Conservation (phyloP, 2,329 filamentous ascomycete genomes). For the Graphiopsis chlorocephala region DNA sequence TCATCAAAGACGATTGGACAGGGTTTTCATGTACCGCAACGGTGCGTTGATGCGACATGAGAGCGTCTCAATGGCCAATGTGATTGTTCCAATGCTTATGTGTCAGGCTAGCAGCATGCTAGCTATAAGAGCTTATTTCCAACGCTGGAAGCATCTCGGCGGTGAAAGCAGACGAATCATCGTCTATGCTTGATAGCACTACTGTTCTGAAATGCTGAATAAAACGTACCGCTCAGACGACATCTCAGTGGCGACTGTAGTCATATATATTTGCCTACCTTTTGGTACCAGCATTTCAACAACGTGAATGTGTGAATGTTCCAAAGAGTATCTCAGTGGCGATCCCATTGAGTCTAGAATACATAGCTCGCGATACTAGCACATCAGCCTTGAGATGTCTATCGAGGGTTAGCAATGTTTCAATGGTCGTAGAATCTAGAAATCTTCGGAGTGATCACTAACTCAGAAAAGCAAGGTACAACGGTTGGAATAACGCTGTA, state of each 20-base stretch:
- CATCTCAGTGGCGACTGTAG: no score
- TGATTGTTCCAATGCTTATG: neutral
- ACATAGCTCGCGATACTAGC: neutral
- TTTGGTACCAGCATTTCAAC: no score
- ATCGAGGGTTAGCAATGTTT: neutral
- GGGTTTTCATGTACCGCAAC: neutral
- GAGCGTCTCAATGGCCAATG: neutral
- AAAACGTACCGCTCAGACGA: no score
- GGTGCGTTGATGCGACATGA: neutral
- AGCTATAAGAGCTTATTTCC: neutral
- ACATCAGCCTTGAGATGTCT: neutral
- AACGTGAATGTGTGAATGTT: no score
- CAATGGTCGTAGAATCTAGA: neutral
- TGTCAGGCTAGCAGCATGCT: neutral
- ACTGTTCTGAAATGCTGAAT: no score
- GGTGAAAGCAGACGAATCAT: no score
- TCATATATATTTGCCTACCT: no score
- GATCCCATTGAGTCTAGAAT: neutral
- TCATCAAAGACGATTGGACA: neutral
- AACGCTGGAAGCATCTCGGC: neutral
- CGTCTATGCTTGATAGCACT: no score
- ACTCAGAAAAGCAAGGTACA: no score
- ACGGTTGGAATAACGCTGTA: no score
- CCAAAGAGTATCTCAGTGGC: no score
- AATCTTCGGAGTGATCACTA: neutral